These are phyloP conservation scores for Platanus orientalis DNA, from an alignment of 164 flowering plant genomes.

Conservation along the genomic window DNA sequence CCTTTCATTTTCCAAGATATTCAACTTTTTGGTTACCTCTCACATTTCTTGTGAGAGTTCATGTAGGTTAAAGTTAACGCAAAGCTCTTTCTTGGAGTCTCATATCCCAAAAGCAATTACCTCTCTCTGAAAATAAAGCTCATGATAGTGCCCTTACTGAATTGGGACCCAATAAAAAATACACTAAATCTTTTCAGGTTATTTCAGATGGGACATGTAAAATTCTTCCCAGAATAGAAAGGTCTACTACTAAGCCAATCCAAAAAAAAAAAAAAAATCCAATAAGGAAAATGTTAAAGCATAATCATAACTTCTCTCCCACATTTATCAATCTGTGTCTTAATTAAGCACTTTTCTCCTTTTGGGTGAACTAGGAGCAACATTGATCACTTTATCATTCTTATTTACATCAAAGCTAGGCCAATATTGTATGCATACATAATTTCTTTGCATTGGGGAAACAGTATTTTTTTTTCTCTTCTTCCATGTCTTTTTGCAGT, in stretches of 20 bases:
- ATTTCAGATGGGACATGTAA: neutral
- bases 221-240: neutral
- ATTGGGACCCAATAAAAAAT: no score
- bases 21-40: neutral
- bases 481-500: no score
- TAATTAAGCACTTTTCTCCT: slow-evolving; percentile 78
- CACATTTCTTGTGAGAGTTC: neutral
- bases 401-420: slow-evolving; percentile 21
- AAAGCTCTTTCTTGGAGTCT: no score
- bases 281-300: neutral
- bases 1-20: neutral
- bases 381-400: slow-evolving; percentile 29
- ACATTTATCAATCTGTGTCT: slow-evolving; percentile 83
- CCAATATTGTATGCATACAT: no score
- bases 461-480: no score
- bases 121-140: no score
- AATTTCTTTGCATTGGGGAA: no score
- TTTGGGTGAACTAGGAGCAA: slow-evolving; percentile 48
- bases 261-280: no score
- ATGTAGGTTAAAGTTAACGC: neutral
- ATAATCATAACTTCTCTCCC: slow-evolving; percentile 91
- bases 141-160: no score
- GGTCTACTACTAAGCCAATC: neutral
- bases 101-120: no score
- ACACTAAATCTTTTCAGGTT: neutral